Conservation (phyloP, 2,329 filamentous ascomycete species). For the Raffaelea arxii region DNA sequence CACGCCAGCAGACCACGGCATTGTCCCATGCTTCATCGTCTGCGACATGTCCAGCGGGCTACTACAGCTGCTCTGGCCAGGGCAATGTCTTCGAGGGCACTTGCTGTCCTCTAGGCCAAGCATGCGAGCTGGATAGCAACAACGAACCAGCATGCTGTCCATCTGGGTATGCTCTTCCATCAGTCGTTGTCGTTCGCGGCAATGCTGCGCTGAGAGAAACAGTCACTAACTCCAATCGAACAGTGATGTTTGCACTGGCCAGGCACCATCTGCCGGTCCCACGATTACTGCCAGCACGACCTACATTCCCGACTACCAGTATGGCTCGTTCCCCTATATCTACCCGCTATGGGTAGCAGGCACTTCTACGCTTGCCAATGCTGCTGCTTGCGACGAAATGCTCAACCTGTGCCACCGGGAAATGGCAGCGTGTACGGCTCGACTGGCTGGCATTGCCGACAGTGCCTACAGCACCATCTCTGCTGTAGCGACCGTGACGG, state of each 20-base stretch:
- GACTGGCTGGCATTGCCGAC: slow-evolving; percentile 25
- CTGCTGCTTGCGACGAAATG: slow-evolving; percentile 41
- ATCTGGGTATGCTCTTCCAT: slow-evolving; percentile 26
- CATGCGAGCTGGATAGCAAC: slow-evolving; percentile 38
- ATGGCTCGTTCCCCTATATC: slow-evolving; percentile 47
- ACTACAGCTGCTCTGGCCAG: slow-evolving; percentile 38
- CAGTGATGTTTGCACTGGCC: slow-evolving; percentile 47
- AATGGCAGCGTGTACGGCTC: slow-evolving; percentile 42
- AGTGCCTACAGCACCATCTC: too few species aligned
- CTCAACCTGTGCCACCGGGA: slow-evolving; percentile 42
- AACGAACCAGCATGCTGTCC: slow-evolving; percentile 45
- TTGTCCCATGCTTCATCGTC: not conserved
- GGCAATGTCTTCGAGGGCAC: slow-evolving; percentile 36
- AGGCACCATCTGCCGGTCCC: slow-evolving; percentile 29
- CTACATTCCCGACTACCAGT: slow-evolving; percentile 48
- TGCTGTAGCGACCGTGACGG: slow-evolving; percentile 19
- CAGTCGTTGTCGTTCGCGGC: not conserved
- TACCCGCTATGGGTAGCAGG: slow-evolving; percentile 13
- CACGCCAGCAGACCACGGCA: not conserved
- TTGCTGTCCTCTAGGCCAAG: slow-evolving; percentile 42
- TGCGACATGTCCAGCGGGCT: slow-evolving; percentile 34
- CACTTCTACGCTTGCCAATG: slow-evolving; percentile 37
- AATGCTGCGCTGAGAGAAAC: not conserved
- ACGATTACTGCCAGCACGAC: slow-evolving; percentile 30
- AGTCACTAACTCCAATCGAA: not conserved